Evolutionary conservation across 176 grass and related monocot species (phyloP), one percentile per base, ranked within the genome.

Genomic region (Alopecurus myosuroides): DNA sequence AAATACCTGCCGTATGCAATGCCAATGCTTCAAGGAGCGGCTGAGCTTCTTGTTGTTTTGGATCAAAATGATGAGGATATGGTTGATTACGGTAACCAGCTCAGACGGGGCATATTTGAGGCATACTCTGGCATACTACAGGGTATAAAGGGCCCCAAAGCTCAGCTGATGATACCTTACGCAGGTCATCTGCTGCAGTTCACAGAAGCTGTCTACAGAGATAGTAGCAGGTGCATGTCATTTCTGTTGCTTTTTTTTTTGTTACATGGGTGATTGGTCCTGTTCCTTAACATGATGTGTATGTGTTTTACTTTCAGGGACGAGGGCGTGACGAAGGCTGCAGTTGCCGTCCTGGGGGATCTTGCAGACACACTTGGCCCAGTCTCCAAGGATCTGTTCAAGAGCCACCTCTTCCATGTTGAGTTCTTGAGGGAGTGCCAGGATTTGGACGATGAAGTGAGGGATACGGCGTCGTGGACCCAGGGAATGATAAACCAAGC

Each of bases 91-190:
- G 84, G 92, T 49, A 97, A 94, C 82, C 92, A 97, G 79, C 88
- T 97, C 23, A 89, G 92, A 67, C 86, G 92, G 14, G 95, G 92
- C 22, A 97, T 97, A 66, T 94, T 97, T 57, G 95, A 97, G 89
- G 95, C 95, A 6, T 97, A 94, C 78, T 94, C 92, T 64, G 92
- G 95, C 51, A 97, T 97, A 77, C 90, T 97, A 48, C 95, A 97
- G 86, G 95, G 92, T 20, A 92, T 97, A 53, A 97, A 97, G 86
- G 91, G 87, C n/a, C 28, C 86, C 58, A 94, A 94, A 66, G 90
- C 95, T 72, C 90, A 89, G 64, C 72, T 97, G 65, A 88, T 97
- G 95, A 70, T 97, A 35, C 88, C 92, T 64, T 91, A 93, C 68
- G 95, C 90, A 64, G 70, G 60, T 31, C 87, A 82, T 90, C 90